Evolutionary conservation across 2,329 filamentous ascomycete genomes (phyloP).

Genomic region (Xylaria sp.): DNA sequence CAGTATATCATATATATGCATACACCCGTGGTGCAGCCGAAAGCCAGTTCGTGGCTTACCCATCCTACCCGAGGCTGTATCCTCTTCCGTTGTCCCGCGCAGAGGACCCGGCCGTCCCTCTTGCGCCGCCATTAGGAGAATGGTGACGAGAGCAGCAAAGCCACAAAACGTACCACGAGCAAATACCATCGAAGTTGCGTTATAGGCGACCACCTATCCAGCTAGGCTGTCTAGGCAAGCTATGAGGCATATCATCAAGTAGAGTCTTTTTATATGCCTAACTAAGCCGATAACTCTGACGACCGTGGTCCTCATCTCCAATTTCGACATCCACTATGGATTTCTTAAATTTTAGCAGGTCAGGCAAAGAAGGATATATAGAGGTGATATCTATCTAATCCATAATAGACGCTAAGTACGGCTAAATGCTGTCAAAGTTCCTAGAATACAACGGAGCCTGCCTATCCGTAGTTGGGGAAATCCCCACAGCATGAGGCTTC

Average conservation of each 20-base stretch:
- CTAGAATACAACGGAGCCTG: conserved; percentile 22
- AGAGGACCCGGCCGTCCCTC: not conserved
- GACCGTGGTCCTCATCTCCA: not conserved
- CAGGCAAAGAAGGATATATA: not conserved
- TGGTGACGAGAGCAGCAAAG: not conserved
- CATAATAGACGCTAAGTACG: conserved; percentile 16
- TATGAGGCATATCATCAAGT: not conserved
- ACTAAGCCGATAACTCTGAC: not conserved
- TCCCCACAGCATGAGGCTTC: conserved; percentile 15
- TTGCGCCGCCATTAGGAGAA: not conserved
- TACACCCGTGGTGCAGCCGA: not conserved
- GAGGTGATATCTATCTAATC: conserved; percentile 7
- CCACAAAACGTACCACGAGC: not conserved
- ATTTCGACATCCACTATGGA: not conserved
- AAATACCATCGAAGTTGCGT: not conserved
- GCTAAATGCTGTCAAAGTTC: conserved; percentile 30
- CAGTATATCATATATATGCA: not conserved
- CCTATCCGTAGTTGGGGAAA: conserved; percentile 21
- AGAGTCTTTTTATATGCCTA: not conserved
- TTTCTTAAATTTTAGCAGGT: not conserved
- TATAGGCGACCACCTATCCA: not conserved
- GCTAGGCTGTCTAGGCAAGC: not conserved
- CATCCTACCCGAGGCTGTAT: not conserved
- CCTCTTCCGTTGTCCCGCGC: not conserved
- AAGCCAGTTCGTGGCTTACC: not conserved